Base-by-base conservation (phyloP, 2,329 filamentous ascomycete genomes). In the Coniosporium tulheliwenetii region DNA sequence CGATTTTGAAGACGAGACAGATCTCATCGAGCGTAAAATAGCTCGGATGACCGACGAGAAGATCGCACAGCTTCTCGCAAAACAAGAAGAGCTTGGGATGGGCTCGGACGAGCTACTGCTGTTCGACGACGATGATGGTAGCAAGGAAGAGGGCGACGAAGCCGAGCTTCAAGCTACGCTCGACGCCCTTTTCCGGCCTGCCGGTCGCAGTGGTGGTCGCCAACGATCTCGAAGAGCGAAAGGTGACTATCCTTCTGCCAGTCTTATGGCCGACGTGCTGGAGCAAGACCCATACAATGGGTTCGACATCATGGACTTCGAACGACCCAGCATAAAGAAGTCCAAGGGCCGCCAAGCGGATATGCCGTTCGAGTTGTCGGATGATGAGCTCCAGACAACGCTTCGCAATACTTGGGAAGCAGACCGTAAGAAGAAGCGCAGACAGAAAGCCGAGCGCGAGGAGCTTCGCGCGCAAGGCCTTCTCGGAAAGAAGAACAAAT, bases 261-360 rank as follows among this genome's bases (percentile, higher is more conserved):
- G 64, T 37, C 63, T 67, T 12, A 67, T 78, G 49, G 73, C 71
- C 2, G 73, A 76, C 52, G 65, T 68, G 0, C 60, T 77, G 2
- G 71, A 77, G n/a, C 59, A 64, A 45, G 70, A 74, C 47, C 70
- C 73, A 42, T 67, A 78, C 42, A 76, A 80, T 44, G 81, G 77
- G 8, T 79, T 94, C 47, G 85, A 94, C 52, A 66, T 93, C 36
- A 89, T 91, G 79, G 84, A 93, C 52, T 85, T 82, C 61, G 73
- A 82, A 12, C 70, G 78, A 19, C 77, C 79, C 1, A 85, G 77
- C 40, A 57, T 86, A 5, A 72, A 69, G 41, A 79, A 75, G 52
- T 65, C 71, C 47, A 85, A 82, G 56, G 76, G 75, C 36, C 67
- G 69, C 10, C 72, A 73, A 45, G 67, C 65, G 37, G 64, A 69